Percentiles rank a stretch among this genome's conserved stretches.
Conservation (phyloP, 2,329 filamentous ascomycete species). For the Alternaria arbusti region DNA sequence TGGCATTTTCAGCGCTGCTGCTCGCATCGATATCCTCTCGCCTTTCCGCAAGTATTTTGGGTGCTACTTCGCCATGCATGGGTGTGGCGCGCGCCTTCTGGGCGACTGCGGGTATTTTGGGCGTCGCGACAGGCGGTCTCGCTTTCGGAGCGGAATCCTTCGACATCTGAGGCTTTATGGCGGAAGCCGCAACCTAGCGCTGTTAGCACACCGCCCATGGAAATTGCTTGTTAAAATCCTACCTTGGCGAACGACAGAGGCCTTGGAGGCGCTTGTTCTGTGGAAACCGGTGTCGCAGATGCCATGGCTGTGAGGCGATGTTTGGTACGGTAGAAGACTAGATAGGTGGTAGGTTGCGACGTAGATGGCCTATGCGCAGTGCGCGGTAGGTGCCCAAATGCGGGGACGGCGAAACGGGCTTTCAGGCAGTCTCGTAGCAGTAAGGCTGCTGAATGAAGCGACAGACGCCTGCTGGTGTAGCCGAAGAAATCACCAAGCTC, state of each 20-base stretch:
- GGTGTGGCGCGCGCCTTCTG: slow-evolving; percentile 26
- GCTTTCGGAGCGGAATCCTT: slow-evolving; percentile 34
- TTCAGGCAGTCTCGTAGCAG: not conserved
- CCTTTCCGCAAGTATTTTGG: slow-evolving; percentile 22
- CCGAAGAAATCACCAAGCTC: slow-evolving; percentile 28
- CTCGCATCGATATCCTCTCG: slow-evolving; percentile 18
- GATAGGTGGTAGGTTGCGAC: slow-evolving; percentile 14
- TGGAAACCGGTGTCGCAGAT: slow-evolving; percentile 36
- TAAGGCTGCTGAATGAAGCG: not conserved
- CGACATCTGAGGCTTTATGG: slow-evolving; percentile 37
- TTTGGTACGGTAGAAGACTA: slow-evolving; percentile 9
- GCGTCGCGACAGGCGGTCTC: slow-evolving; percentile 36
- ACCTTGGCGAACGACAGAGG: slow-evolving; percentile 78
- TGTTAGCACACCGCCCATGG: slow-evolving; percentile 16
- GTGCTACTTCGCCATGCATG: slow-evolving; percentile 20
- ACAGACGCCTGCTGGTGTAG: slow-evolving; percentile 5
- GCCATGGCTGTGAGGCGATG: slow-evolving; percentile 33
- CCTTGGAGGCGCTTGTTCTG: slow-evolving; percentile 51
- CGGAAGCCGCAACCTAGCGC: slow-evolving; percentile 51
- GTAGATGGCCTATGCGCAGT: slow-evolving; percentile 3
- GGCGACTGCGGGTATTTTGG: slow-evolving; percentile 28
- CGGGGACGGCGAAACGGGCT: not conserved
- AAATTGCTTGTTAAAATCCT: slow-evolving; percentile 28
- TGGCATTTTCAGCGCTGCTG: slow-evolving; percentile 32
- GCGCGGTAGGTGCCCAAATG: slow-evolving; percentile 6